A percentile compares a stretch with the other conserved stretches of the same genome.
These are phyloP conservation scores for Acanthamoeba healyi DNA, from an alignment of 208 protist genomes.

Conservation along the genomic window DNA sequence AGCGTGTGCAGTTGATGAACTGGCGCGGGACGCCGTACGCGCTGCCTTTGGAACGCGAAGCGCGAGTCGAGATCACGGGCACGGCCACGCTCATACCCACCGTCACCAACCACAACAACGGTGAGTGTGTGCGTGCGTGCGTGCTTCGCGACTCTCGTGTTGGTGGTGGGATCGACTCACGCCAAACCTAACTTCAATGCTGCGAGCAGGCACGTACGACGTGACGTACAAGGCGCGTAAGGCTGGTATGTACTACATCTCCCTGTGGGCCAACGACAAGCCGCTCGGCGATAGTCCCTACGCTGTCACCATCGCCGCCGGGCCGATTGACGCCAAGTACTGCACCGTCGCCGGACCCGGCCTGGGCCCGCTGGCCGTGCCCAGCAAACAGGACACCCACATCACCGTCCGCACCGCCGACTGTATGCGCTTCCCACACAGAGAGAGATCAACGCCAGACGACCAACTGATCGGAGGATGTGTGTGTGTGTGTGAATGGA, in stretches of 20 bases:
- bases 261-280: conserved; percentile 20
- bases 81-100: conserved; percentile 23
- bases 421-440: neutral
- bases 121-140: neutral
- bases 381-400: neutral
- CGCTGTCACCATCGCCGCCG: neutral
- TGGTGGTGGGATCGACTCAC: neutral
- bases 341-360: neutral
- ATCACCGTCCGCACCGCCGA: neutral
- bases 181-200: too few relatives aligned
- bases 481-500: too few relatives aligned
- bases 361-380: neutral
- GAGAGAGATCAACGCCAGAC: neutral
- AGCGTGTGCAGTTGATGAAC: neutral
- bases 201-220: neutral
- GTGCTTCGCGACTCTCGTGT: neutral
- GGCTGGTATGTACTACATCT: neutral
- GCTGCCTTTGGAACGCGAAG: neutral
- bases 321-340: neutral
- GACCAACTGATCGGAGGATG: neutral
- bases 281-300: neutral
- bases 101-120: neutral
- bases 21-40: neutral
- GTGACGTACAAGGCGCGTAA: neutral
- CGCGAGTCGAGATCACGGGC: neutral